Conservation (phyloP, 139 green algal genomes). For the Coccomyxa sp. region DNA sequence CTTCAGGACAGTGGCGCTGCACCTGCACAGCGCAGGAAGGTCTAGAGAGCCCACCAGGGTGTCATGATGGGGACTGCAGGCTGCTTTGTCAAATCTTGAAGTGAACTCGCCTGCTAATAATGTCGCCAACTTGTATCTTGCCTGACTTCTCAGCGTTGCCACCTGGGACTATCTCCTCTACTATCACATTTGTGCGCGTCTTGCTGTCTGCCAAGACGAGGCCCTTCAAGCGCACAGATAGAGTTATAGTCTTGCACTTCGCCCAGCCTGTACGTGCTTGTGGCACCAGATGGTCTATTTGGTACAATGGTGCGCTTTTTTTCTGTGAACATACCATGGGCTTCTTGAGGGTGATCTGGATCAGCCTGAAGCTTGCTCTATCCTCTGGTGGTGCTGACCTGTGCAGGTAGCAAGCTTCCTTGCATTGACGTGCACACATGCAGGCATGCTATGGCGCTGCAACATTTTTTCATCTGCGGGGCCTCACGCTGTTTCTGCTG, state of each 20-base stretch:
- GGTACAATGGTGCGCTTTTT: too few relatives aligned
- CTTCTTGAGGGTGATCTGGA: conserved; percentile 32
- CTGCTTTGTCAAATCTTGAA: background rate
- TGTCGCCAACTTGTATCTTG: conserved; percentile 23
- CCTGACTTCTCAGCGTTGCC: conserved; percentile 39
- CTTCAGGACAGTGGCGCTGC: conserved; percentile 51
- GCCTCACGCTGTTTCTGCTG: too few relatives aligned
- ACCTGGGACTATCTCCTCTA: conserved; percentile 40
- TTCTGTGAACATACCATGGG: conserved; percentile 31
- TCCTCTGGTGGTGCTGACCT: too few relatives aligned
- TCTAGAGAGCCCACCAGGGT: background rate
- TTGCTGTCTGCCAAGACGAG: background rate
- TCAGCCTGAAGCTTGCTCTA: conserved; percentile 4
- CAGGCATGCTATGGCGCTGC: too few relatives aligned
- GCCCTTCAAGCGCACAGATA: too few relatives aligned
- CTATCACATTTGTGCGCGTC: conserved; percentile 24
- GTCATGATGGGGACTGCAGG: background rate
- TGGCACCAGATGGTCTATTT: too few relatives aligned
- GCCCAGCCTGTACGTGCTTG: too few relatives aligned
- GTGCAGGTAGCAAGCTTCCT: too few relatives aligned
- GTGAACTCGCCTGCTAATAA: conserved; percentile 14
- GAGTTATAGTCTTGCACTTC: too few relatives aligned
- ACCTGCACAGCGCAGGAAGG: conserved; percentile 6
- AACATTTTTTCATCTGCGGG: too few relatives aligned
- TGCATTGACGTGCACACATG: too few relatives aligned